Conservation (phyloP, 2,329 filamentous ascomycete genomes). For the Endoconidiophora laricicola region DNA sequence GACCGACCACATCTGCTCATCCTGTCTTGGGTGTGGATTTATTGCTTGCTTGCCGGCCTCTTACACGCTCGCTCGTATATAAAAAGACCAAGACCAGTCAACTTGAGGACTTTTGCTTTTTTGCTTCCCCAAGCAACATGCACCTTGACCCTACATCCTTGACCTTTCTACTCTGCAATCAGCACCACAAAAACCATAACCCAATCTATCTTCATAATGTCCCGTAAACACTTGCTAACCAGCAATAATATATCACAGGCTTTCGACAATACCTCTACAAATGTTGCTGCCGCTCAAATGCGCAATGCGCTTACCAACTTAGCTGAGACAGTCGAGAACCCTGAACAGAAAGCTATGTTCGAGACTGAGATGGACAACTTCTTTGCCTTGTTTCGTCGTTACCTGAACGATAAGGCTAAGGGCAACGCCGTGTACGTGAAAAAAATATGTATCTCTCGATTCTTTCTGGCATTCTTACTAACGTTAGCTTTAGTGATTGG, state of each 20-base stretch:
- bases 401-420: constrained; percentile 98
- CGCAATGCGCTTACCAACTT: constrained; percentile 91
- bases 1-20: too few relatives aligned
- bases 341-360: constrained; percentile 78
- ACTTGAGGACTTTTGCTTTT: too few relatives aligned
- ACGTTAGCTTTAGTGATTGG: constrained; percentile 53
- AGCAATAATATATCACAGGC: constrained; percentile 42
- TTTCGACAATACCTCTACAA: constrained; percentile 98
- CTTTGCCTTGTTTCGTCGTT: constrained; percentile 95
- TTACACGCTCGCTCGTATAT: too few relatives aligned
- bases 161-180: not conserved
- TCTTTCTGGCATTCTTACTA: constrained; percentile 1
- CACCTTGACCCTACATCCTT: not conserved
- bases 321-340: constrained; percentile 73
- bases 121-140: too few relatives aligned
- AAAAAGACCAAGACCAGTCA: too few relatives aligned
- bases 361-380: constrained; percentile 99
- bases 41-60: too few relatives aligned
- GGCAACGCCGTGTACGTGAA: constrained; percentile 61
- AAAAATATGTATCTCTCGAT: not conserved
- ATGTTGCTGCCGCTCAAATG: constrained; percentile 96
- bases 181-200: not conserved
- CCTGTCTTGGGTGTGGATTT: too few relatives aligned
- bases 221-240: constrained; percentile 20
- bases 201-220: not conserved